Evolutionary conservation across 371 early-diverging fungal genomes (phyloP), one percentile per base, ranked within the genome.

Genomic region (Chytridiales sp.): DNA sequence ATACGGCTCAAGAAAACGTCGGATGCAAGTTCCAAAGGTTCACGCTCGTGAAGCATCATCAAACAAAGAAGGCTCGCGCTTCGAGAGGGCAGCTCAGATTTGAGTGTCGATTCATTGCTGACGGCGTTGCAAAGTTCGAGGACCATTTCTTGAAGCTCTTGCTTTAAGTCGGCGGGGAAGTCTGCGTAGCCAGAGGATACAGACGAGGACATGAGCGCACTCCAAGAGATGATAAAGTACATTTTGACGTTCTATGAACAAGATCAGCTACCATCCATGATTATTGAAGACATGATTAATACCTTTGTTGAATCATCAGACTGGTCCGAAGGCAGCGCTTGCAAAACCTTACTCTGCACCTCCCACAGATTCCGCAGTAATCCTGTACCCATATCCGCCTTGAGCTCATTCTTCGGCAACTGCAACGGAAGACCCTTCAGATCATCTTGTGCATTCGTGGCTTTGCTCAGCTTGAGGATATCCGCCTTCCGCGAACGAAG

Each of bases 1-100:
- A 93, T 80, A 41, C 86, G 79, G 0, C 79, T 69, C 35, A 93
- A 55, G 19, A 59, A 46, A 26, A 26, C 30, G 34, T 64, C 64
- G 31, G 15, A 91, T n/a, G 41, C 27, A 6, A 30, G 15, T n/a
- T 54, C 36, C 17, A 62, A 40, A 1, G 15, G 50, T 6, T 48
- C 36, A 17, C 56, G 56, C 15, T 21, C 39, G 32, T 38, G 38
- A 8, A 38, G 38, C 17, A 38, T 38, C 17, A 17, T 38, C 17
- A 38, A 38, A 38, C 38, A 38, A 38, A 38, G 38, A 8, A n/a
- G 48, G 31, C 5, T 26, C 24, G 21, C 24, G 48, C 17, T 26
- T 29, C 30, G 31, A 17, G 26, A 48, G 11, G 26, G 48, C 48
- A 17, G 30, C 13, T 5, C 48, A 26, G 19, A 48, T 19, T 13